phyloP scores from a whole-genome alignment of 495 filamentous ascomycete genomes.

The Lepraria neglecta region DNA sequence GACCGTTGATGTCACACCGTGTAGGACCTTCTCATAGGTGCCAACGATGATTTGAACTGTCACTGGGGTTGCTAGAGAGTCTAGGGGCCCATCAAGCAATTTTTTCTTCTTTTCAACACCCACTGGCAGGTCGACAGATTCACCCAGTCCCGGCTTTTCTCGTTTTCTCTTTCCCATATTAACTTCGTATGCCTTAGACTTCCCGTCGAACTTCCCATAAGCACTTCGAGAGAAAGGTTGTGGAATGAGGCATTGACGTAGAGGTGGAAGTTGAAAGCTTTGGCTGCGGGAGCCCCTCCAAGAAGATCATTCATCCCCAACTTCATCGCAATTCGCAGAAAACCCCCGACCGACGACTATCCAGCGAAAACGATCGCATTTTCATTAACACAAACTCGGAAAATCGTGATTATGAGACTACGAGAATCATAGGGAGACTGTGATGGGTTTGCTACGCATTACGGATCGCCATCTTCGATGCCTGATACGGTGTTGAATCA shows the following conservation, averaged over 20 bases:
- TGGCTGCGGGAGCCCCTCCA: constrained; percentile 25
- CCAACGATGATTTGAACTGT: constrained; percentile 79
- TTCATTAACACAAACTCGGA: constrained; percentile 5
- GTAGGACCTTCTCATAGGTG: constrained; percentile 89
- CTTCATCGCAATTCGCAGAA: background rate
- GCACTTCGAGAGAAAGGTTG: no score
- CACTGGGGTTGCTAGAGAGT: background rate
- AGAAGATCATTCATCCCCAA: constrained; percentile 1
- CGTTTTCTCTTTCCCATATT: constrained; percentile 29
- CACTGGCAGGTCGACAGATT: background rate
- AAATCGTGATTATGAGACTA: background rate
- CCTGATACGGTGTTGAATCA: constrained; percentile 34
- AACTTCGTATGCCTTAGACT: constrained; percentile 32
- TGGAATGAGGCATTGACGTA: background rate
- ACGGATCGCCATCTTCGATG: constrained; percentile 14
- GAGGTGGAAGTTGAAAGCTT: constrained; percentile 20
- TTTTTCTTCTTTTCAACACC: constrained; percentile 12
- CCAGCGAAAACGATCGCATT: constrained; percentile 2
- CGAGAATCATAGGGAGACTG: background rate
- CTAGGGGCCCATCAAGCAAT: background rate
- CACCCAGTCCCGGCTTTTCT: constrained; percentile 30
- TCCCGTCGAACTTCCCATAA: background rate
- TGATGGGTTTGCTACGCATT: constrained; percentile 16
- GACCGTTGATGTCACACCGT: constrained; percentile 78
- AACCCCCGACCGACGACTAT: no score